Evolutionary conservation across 1,284 basidiomycete species (phyloP).

Genomic region (Ustilago bromivora): DNA sequence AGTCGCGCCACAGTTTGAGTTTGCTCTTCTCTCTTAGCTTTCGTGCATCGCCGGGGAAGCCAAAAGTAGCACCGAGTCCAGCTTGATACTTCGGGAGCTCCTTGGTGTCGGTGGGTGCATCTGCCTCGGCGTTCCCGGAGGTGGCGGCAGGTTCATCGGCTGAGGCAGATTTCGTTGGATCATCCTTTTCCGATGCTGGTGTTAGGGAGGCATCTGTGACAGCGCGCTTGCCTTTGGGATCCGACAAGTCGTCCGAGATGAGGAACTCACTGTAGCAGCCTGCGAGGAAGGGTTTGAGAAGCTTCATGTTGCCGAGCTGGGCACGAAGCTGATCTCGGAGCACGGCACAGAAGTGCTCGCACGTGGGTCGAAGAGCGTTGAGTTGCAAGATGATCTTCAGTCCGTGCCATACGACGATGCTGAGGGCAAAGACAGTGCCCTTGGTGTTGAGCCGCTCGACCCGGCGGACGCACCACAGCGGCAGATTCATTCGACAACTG

Average conservation of each 20-base stretch:
- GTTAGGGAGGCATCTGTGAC: conserved; percentile 29
- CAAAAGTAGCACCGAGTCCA: conserved; percentile 67
- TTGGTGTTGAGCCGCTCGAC: conserved; percentile 85
- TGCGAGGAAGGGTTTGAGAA: conserved; percentile 88
- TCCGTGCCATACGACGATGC: conserved; percentile 93
- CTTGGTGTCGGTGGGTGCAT: conserved; percentile 22
- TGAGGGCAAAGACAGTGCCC: conserved; percentile 84
- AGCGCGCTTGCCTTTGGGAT: conserved; percentile 71
- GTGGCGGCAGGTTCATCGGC: conserved; percentile 19
- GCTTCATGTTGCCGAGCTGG: conserved; percentile 82
- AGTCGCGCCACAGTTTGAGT: conserved; percentile 94
- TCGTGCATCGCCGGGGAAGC: conserved; percentile 69
- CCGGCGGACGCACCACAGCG: conserved; percentile 89
- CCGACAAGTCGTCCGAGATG: conserved; percentile 69
- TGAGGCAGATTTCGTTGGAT: conserved; percentile 7
- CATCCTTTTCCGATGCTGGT: conserved; percentile 25
- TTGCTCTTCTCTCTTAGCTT: conserved; percentile 88
- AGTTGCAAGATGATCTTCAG: conserved; percentile 95
- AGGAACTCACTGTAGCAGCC: conserved; percentile 96
- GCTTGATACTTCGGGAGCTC: conserved; percentile 47
- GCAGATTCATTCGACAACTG: conserved; percentile 89
- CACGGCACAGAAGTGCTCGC: conserved; percentile 90
- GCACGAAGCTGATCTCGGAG: conserved; percentile 90
- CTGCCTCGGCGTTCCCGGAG: conserved; percentile 12
- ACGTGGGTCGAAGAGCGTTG: conserved; percentile 93